Conservation (phyloP, 108 stramenopile species). For the Pseudonitzschia multiseries region DNA sequence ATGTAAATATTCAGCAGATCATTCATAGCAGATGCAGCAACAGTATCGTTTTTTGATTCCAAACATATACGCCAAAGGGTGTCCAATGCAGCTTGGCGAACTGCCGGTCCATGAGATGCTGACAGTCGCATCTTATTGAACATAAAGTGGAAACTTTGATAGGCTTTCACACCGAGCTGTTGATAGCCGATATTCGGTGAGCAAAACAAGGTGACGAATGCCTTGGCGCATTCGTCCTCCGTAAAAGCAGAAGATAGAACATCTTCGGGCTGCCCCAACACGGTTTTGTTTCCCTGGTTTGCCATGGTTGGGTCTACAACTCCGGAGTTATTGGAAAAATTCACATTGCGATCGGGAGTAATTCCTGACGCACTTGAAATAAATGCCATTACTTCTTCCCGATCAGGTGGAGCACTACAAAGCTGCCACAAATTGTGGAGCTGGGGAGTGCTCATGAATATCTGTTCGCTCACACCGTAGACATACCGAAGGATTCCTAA, state of each 20-base stretch:
- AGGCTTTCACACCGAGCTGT: conserved; percentile 57
- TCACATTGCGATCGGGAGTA: conserved; percentile 12
- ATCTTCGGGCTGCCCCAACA: conserved; percentile 33
- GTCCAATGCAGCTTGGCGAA: conserved; percentile 56
- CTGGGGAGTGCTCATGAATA: conserved; percentile 53
- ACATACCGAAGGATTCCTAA: conserved; percentile 71
- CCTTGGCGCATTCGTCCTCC: conserved; percentile 50
- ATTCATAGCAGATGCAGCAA: conserved; percentile 81
- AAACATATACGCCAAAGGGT: conserved; percentile 86
- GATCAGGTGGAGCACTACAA: conserved; percentile 59
- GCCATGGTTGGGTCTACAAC: background rate
- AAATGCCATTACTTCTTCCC: conserved; percentile 81
- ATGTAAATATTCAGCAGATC: conserved; percentile 78
- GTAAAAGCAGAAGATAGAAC: conserved; percentile 64
- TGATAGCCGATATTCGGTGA: conserved; percentile 57
- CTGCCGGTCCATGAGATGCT: conserved; percentile 12
- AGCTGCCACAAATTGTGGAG: conserved; percentile 73
- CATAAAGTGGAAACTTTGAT: conserved; percentile 69
- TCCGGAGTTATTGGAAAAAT: conserved; percentile 2
- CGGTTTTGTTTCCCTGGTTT: conserved; percentile 1
- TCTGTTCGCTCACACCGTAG: conserved; percentile 59
- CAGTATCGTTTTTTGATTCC: conserved; percentile 55
- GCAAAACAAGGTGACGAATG: conserved; percentile 83
- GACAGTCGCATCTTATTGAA: conserved; percentile 49
- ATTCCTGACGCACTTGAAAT: conserved; percentile 64